phyloP scores from a whole-genome alignment of 2,329 filamentous ascomycete species.

The Dendrostoma leiphaemia region DNA sequence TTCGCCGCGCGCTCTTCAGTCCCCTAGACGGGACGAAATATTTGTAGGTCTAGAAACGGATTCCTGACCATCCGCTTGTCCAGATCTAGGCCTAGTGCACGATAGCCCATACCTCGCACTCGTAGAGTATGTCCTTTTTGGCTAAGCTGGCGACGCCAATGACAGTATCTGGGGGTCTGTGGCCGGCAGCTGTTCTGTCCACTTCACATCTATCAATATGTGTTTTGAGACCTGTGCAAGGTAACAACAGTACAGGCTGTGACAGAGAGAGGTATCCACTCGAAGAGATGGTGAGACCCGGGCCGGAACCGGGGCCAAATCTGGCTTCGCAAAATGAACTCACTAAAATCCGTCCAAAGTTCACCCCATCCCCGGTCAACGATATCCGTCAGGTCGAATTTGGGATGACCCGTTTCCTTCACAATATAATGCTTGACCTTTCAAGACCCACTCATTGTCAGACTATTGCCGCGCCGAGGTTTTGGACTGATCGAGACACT shows the following conservation, averaged over 20 bases:
- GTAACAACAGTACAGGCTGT: no score
- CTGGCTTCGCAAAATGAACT: not conserved
- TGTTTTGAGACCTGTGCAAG: no score
- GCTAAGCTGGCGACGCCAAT: constrained; percentile 9
- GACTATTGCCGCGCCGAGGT: no score
- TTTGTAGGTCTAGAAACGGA: no score
- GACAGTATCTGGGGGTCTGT: constrained; percentile 12
- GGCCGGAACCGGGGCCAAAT: no score
- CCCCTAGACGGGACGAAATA: no score
- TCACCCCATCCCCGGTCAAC: constrained; percentile 14
- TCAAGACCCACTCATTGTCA: no score
- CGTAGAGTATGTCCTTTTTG: constrained; percentile 8
- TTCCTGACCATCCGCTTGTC: no score
- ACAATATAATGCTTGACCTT: constrained; percentile 16
- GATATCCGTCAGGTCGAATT: constrained; percentile 8
- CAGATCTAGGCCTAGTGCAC: constrained; percentile 1
- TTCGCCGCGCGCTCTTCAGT: no score
- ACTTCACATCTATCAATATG: not conserved
- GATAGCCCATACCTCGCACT: constrained; percentile 14
- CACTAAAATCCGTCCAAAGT: constrained; percentile 9
- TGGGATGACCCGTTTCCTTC: constrained; percentile 9
- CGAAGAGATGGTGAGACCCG: no score
- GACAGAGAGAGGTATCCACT: no score
- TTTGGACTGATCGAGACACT: no score
- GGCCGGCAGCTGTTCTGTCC: constrained; percentile 10